Evolutionary conservation across 2,329 filamentous ascomycete genomes (phyloP).

Genomic region (Pseudogymnoascus sp.): DNA sequence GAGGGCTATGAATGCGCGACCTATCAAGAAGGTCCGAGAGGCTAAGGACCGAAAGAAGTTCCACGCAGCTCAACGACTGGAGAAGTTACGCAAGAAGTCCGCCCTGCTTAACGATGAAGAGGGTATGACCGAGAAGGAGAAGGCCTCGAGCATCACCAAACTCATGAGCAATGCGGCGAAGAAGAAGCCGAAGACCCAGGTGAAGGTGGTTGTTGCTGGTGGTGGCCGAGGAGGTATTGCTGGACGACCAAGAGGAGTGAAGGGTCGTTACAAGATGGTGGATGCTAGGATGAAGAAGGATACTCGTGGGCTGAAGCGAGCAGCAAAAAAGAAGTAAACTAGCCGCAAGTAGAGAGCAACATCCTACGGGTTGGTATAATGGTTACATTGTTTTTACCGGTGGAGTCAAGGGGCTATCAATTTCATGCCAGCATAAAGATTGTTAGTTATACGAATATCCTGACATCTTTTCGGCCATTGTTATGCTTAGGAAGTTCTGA

Average conservation of each 20-base stretch:
- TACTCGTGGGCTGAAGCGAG: slow-evolving; percentile 74
- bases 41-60: slow-evolving; percentile 96
- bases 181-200: slow-evolving; percentile 75
- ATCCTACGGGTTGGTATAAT: not conserved
- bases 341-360: not conserved
- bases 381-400: slow-evolving; percentile 2
- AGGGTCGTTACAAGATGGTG: slow-evolving; percentile 96
- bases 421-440: not conserved
- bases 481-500: not conserved
- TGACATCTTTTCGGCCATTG: not conserved
- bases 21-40: slow-evolving; percentile 98
- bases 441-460: not conserved
- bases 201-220: slow-evolving; percentile 82
- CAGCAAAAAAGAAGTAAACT: slow-evolving; percentile 60
- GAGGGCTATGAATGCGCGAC: slow-evolving; percentile 84
- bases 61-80: slow-evolving; percentile 79
- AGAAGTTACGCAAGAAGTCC: slow-evolving; percentile 97
- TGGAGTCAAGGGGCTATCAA: not conserved
- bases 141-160: slow-evolving; percentile 74
- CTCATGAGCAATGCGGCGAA: slow-evolving; percentile 74
- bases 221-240: slow-evolving; percentile 78
- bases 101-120: slow-evolving; percentile 83
- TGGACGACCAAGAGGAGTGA: slow-evolving; percentile 82
- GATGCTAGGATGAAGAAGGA: slow-evolving; percentile 96
- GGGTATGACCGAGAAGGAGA: slow-evolving; percentile 91